Percentiles rank a stretch among this genome's conserved stretches.
Evolutionary conservation across 73 alveolate species (phyloP).

Genomic region (Strombidium stylifer): DNA sequence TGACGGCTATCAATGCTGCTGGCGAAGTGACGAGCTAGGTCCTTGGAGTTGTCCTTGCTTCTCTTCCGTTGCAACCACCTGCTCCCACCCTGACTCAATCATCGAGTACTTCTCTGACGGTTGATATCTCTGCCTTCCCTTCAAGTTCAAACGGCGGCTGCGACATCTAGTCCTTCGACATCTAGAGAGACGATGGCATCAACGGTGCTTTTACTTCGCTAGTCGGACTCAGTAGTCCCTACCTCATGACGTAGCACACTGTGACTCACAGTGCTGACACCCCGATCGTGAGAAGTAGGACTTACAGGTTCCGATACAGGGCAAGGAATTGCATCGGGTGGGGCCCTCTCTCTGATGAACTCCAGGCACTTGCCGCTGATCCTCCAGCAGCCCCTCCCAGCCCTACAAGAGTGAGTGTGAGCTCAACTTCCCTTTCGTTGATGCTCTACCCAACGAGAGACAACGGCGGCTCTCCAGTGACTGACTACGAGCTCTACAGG

Average conservation of each 20-base stretch:
- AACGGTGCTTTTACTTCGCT: conserved; percentile 12
- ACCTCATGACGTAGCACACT: background rate
- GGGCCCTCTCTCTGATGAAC: conserved; percentile 39
- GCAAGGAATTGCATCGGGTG: conserved; percentile 44
- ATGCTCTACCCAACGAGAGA: conserved; percentile 26
- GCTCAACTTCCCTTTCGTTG: conserved; percentile 1
- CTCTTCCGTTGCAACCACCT: conserved; percentile 39
- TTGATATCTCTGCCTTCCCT: too few relatives aligned
- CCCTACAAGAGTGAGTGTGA: conserved; percentile 7
- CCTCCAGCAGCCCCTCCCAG: conserved; percentile 41
- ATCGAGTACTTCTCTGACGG: too few relatives aligned
- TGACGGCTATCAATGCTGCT: conserved; percentile 17
- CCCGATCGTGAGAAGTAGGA: conserved; percentile 12
- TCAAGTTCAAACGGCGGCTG: conserved; percentile 27
- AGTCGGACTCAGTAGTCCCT: conserved; percentile 12
- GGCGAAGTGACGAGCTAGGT: conserved; percentile 4
- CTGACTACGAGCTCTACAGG: conserved; percentile 43
- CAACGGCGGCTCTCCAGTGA: conserved; percentile 51
- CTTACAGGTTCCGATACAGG: conserved; percentile 44
- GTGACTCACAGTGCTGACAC: background rate
- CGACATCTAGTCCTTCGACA: conserved; percentile 13
- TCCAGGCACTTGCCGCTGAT: conserved; percentile 29
- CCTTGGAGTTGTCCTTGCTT: conserved; percentile 2
- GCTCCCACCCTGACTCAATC: conserved; percentile 17
- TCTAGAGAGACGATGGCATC: conserved; percentile 36